Base-by-base conservation (phyloP, 805 yeast species). In the Starmerella floris region DNA sequence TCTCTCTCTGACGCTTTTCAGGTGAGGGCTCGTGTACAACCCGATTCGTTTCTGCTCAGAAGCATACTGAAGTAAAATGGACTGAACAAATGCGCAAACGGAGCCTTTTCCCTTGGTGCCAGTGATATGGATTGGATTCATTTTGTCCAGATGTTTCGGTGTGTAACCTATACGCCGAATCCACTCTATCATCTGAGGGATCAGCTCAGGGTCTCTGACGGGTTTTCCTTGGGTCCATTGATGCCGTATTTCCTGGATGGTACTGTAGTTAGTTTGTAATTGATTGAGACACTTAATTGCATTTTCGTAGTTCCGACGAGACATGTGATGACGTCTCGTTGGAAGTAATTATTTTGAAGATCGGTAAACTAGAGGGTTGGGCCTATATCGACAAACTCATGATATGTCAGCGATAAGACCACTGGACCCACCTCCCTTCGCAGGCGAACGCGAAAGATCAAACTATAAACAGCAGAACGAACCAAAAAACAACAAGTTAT, bases 51-150 rank as follows among this genome's bases (percentile, higher is more conserved):
- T 48, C 23, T 62, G 64, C 6, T 37, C 16, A 10, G 26, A 21
- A 5, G 4, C 32, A 54, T 83, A 83, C 56, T 83, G 83, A 6
- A 62, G 56, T 47, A 93, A 61, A 31, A 93, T 83, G 2, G 91
- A 76, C 54, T 83, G 82, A 2, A 85, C 74, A 57, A 91, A 91
- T 0, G 98, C 95, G 62, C 96, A 88, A 0, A 97, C 88, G 0
- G 96, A 85, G 1, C 99, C 99, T 63, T 91, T 91, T 13, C 99
- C 99, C 60, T 91, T 91, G 1, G 99, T 91, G 19, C 99, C 99
- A 0, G 99, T 87, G 30, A 93, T 79, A 57, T 91, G 99, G 33
- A 91, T 71, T 2, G 85, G 70, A 53, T 87, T 87, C 53, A 91
- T 60, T 46, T 62, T 69, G 62, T 87, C 74, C 57, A 83, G 76